Base-by-base conservation (phyloP, 2,329 filamentous ascomycete species). In the Colletotrichum destructivum region DNA sequence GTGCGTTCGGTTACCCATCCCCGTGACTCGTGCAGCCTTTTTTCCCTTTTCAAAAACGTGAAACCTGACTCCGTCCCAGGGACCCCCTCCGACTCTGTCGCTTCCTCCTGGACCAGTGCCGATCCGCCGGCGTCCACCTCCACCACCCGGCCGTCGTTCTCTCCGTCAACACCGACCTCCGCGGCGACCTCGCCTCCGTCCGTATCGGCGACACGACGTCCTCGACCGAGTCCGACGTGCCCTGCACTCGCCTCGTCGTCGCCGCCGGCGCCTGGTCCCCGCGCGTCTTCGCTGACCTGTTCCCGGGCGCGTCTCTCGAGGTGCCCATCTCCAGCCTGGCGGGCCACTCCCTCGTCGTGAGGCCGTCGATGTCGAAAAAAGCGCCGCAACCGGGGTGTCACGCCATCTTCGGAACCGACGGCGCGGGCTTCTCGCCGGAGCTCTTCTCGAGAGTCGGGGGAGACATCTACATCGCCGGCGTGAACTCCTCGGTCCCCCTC, bases 241-340 rank as follows among this genome's bases (percentile, higher is more conserved):
- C 90, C 0, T 94, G 92, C 76, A 89, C 87, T 0, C 88, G 88
- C 13, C 79, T 96, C 31, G 82, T 95, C 18, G 86, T 96, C 71
- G 83, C 92, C 0, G 88, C 92, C 0, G 93, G 93, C 3, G 88
- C 90, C 3, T 96, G 94, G 93, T 92, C 92, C 0, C 86, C 89
- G 0, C 81, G 82, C 42, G 89, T 94, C n/a, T 92, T 94, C 77
- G 75, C 82, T 2, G 82, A 84, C 0, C 86, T 96, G 18, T 95
- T 96, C 77, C 89, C 89, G 0, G 76, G 79, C 0, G 86, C 91
- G 1, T 77, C 76, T 3, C 76, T 86, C 2, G 79, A 82, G 13
- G 81, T 95, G 26, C 88, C 90, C 0, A 84, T 94, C 52, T 82
- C 84, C 3, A 86, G 89, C 21, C 82, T 95, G 6, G 92, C 92